Percentiles rank a stretch among this genome's conserved stretches.
phyloP scores from a whole-genome alignment of 2,329 filamentous ascomycete genomes.

The Allantophomopsis cytisporea region DNA sequence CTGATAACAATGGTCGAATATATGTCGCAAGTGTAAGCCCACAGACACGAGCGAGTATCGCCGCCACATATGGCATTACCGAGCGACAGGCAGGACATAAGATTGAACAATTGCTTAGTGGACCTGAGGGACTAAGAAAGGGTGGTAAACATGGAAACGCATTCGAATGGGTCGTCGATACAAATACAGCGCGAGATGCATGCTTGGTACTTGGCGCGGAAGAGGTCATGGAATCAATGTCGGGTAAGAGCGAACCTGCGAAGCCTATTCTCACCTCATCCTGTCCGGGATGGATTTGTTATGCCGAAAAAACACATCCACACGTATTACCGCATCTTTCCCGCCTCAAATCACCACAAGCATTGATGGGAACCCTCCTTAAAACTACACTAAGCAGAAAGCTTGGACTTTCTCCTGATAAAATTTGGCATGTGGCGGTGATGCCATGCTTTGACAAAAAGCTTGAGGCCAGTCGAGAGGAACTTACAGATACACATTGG shows the following conservation, averaged over 20 bases:
- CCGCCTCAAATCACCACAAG: conserved; percentile 85
- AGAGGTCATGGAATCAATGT: conserved; percentile 33
- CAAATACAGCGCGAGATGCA: conserved; percentile 68
- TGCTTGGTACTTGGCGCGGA: conserved; percentile 70
- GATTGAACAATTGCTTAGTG: conserved; percentile 68
- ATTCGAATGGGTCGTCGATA: conserved; percentile 87
- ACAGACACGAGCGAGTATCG: conserved; percentile 78
- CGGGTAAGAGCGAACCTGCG: conserved; percentile 9
- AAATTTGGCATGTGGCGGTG: conserved; percentile 87
- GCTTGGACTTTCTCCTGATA: conserved; percentile 58
- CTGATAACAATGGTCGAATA: conserved; percentile 51
- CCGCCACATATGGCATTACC: conserved; percentile 66
- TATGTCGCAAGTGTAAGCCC: conserved; percentile 91
- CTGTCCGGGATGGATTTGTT: conserved; percentile 97
- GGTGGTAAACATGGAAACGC: conserved; percentile 62
- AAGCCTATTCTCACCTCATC: conserved; percentile 71
- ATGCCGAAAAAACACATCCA: conserved; percentile 95
- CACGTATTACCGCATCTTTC: conserved; percentile 87
- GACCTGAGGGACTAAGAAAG: conserved; percentile 51
- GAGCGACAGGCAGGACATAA: conserved; percentile 66
- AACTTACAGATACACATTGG: conserved; percentile 78
- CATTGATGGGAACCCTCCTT: conserved; percentile 75
- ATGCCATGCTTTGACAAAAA: conserved; percentile 99
- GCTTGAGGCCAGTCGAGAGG: conserved; percentile 84
- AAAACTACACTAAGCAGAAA: conserved; percentile 71